Conservation (phyloP, 1,139 yeast species). For the Pneumocystis jirovecii region DNA sequence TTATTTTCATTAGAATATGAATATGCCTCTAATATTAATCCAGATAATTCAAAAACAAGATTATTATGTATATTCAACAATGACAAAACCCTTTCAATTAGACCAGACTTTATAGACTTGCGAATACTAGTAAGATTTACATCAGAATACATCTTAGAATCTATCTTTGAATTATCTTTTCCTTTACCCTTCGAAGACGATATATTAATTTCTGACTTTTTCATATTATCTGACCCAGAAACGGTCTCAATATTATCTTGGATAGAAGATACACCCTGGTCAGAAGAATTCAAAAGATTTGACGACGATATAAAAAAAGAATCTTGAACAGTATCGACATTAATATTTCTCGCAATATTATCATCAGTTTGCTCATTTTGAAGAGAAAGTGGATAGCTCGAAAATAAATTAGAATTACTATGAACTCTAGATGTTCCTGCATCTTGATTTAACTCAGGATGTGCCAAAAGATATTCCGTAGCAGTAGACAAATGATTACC, state of each 20-base stretch:
- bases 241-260: not conserved
- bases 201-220: not conserved
- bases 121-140: not conserved
- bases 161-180: not conserved
- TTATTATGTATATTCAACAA: constrained; percentile 40
- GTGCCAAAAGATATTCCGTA: constrained; percentile 1
- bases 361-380: not conserved
- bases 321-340: not conserved
- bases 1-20: not conserved
- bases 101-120: constrained; percentile 6
- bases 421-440: constrained; percentile 17
- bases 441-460: constrained; percentile 23
- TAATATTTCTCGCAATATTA: not conserved
- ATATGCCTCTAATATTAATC: constrained; percentile 28
- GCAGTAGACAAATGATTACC: not conserved
- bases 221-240: not conserved
- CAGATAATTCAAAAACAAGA: constrained; percentile 36
- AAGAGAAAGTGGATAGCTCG: not conserved
- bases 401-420: not conserved
- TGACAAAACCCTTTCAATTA: constrained; percentile 36
- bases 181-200: not conserved
- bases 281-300: not conserved
- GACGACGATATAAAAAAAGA: not conserved
- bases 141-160: not conserved
- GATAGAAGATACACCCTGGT: not conserved